These are phyloP conservation scores for Rhizophora mangle DNA, from an alignment of 345 rosid species.

Conservation along the genomic window DNA sequence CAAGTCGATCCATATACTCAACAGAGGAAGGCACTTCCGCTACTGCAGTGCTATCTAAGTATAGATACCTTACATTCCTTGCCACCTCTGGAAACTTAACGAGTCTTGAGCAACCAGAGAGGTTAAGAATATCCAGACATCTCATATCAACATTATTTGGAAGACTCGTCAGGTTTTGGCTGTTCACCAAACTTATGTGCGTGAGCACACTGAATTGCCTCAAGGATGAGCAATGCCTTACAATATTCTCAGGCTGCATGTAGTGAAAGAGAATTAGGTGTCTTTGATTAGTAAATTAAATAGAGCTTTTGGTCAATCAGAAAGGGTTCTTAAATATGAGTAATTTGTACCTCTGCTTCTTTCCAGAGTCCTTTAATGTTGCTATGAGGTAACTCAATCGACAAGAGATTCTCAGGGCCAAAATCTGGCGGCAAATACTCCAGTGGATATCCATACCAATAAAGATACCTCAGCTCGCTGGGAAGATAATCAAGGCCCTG, in stretches of 20 bases:
- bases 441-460: background rate
- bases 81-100: background rate
- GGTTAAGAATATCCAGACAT: slow-evolving; percentile 3
- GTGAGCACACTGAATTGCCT: no score
- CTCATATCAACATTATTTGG: slow-evolving; percentile 6
- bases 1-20: background rate
- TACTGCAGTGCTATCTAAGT: background rate
- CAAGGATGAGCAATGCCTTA: no score
- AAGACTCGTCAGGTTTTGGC: background rate
- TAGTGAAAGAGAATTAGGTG: no score
- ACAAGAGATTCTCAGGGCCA: background rate
- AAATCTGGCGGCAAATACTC: slow-evolving; percentile 6
- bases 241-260: no score
- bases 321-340: no score
- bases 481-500: slow-evolving; percentile 3
- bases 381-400: background rate
- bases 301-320: no score
- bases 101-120: slow-evolving; percentile 7
- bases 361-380: background rate
- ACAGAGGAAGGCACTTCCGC: background rate
- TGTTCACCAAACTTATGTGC: no score
- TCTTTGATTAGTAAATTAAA: no score
- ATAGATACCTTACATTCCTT: background rate
- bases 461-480: background rate
- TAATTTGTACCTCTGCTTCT: background rate